These are phyloP conservation scores for Alternaria triticimaculans DNA, from an alignment of 2,329 filamentous ascomycete genomes.

Conservation along the genomic window DNA sequence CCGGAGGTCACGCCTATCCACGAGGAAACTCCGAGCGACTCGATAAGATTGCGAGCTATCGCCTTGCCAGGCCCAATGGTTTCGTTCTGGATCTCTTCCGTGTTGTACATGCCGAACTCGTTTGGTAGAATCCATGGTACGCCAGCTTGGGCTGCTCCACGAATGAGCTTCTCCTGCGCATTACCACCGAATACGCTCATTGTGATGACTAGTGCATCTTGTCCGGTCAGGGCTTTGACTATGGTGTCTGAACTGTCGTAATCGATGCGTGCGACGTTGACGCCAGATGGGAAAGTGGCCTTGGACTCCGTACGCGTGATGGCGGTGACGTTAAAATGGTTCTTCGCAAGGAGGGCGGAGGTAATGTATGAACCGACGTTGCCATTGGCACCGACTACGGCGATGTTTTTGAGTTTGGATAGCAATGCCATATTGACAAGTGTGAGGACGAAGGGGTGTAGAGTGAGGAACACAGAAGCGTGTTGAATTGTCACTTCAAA, in stretches of 20 bases:
- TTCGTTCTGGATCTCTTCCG: conserved; percentile 13
- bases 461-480: not conserved
- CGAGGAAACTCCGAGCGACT: conserved; percentile 33
- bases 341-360: conserved; percentile 53
- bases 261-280: conserved; percentile 53
- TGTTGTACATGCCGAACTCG: conserved; percentile 45
- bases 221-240: conserved; percentile 44
- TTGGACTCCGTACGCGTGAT: conserved; percentile 57
- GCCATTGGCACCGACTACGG: conserved; percentile 48
- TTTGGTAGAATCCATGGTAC: conserved; percentile 52
- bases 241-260: conserved; percentile 56
- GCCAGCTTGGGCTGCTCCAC: conserved; percentile 46
- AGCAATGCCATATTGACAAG: not conserved
- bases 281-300: conserved; percentile 49
- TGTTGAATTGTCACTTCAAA: not conserved
- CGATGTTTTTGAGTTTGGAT: conserved; percentile 42
- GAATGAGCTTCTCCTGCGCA: conserved; percentile 40
- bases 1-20: conserved; percentile 33
- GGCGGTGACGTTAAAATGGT: conserved; percentile 57
- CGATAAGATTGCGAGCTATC: conserved; percentile 17
- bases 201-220: conserved; percentile 51
- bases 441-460: not conserved
- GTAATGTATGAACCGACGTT: conserved; percentile 40
- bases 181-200: conserved; percentile 35
- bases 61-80: conserved; percentile 14